phyloP scores from a whole-genome alignment of 2,329 filamentous ascomycete species.

The Septoria petroselini region DNA sequence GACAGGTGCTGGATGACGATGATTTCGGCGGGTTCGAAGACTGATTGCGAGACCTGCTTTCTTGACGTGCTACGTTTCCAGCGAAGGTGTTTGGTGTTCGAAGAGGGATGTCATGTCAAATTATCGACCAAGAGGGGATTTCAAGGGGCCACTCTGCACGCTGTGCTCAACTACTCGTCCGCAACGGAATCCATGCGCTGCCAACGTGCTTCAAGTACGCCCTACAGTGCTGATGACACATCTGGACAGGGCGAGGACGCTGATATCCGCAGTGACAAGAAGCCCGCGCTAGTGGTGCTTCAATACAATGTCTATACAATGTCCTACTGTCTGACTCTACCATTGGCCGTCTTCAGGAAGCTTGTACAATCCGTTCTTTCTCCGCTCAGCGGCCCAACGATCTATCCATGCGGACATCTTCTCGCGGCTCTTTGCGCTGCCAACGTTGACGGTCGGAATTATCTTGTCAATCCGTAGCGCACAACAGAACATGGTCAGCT shows the following conservation, averaged over 20 bases:
- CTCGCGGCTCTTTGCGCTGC: constrained; percentile 60
- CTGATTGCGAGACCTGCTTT: constrained; percentile 39
- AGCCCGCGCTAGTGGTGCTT: no score
- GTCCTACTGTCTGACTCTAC: constrained; percentile 12
- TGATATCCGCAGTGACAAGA: no score
- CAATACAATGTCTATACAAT: no score
- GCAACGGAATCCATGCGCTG: no score
- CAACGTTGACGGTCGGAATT: constrained; percentile 90
- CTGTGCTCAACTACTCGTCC: no score
- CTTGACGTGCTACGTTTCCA: not conserved
- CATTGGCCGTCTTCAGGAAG: constrained; percentile 36
- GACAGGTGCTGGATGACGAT: constrained; percentile 10
- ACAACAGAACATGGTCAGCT: constrained; percentile 91
- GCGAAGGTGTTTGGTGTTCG: constrained; percentile 5
- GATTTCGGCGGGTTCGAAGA: constrained; percentile 62
- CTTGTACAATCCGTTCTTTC: constrained; percentile 59
- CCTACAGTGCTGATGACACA: no score
- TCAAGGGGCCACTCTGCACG: no score
- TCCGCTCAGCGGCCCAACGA: constrained; percentile 60
- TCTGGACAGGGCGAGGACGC: no score
- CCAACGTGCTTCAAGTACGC: no score
- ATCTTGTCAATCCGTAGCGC: constrained; percentile 81
- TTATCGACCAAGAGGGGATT: no score
- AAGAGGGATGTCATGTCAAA: not conserved
- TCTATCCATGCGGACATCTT: constrained; percentile 66